Evolutionary conservation across 2,329 filamentous ascomycete species (phyloP), one percentile per base, ranked within the genome.

Genomic region (Blastomyces percursus): DNA sequence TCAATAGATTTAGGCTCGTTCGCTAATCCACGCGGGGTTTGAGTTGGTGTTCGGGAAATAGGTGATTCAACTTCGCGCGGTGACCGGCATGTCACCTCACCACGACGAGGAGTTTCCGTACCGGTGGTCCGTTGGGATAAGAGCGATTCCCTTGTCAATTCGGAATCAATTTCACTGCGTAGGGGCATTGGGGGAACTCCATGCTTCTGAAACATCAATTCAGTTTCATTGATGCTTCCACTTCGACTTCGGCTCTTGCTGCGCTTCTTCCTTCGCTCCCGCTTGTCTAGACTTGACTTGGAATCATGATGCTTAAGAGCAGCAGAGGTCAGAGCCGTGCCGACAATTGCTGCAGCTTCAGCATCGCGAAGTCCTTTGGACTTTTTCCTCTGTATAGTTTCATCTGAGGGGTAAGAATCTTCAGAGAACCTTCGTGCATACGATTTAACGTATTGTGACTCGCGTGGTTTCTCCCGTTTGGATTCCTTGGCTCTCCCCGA

Each of bases 131-230:
- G 86, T 38, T 90, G 89, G 5, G 92, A 94, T 21, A 94, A 77
- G 61, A 97, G 90, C 0, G 93, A 96, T 19, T 88, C 88, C 68
- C 93, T 83, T 0, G 93, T 97, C 62, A 96, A 76, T 60, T 96
- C 92, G 0, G 93, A 96, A 51, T 89, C 85, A 63, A 96, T 84
- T 62, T 91, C 90, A 74, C 92, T 96, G 74, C 89, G 87, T 65
- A 96, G 81, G 2, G 93, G 93, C 87, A 96, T 91, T 6, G 90
- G 90, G 7, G 91, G 88, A 16, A 89, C 83, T 58, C 85, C 79
- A 60, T 84, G 81, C 66, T 74, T 79, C 64, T 83, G 71, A 67
- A 80, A 79, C 21, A 77, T 72, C 46, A 82, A 77, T 61, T 84
- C 82, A 2, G 78, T 84, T 63, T 85, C 66, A 24, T 66, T 65